Percentiles rank a stretch among this genome's conserved stretches.
Evolutionary conservation across 352 stramenopile genomes (phyloP).

Genomic region (Phytophthora megakarya): DNA sequence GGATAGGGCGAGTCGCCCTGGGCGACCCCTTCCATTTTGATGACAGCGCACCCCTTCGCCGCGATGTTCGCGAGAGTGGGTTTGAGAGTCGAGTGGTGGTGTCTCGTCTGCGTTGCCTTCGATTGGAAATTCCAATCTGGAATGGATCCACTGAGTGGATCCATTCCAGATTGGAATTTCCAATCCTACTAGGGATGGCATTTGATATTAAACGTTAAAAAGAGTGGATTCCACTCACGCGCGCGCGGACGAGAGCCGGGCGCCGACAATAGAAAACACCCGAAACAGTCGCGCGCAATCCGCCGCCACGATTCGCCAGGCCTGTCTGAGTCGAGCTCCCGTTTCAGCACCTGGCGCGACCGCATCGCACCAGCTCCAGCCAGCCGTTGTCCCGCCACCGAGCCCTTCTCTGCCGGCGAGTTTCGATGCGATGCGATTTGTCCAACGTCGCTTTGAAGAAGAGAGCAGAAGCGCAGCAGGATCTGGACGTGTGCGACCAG

Average conservation of each 20-base stretch:
- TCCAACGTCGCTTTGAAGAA: conserved; percentile 36
- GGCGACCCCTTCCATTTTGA: conserved; percentile 8
- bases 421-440: conserved; percentile 25
- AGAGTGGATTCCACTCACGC: too few relatives aligned
- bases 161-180: too few relatives aligned
- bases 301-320: conserved; percentile 19
- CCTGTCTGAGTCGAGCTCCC: conserved; percentile 21
- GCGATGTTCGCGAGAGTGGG: conserved; percentile 8
- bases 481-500: conserved; percentile 39
- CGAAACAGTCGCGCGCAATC: conserved; percentile 7
- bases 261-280: conserved; percentile 28
- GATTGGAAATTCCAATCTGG: conserved; percentile 26
- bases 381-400: conserved; percentile 16
- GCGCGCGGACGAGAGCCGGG: conserved; percentile 30
- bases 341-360: conserved; percentile 26
- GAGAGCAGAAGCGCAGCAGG: conserved; percentile 34
- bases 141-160: too few relatives aligned
- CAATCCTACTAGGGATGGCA: too few relatives aligned
- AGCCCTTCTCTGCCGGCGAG: conserved; percentile 26
- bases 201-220: too few relatives aligned
- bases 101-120: conserved; percentile 18
- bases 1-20: not conserved
- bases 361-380: not conserved
- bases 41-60: conserved; percentile 17
- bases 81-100: conserved; percentile 10